These are phyloP conservation scores for Agaricus bisporus DNA, from an alignment of 768 basidiomycete species.

Conservation along the genomic window DNA sequence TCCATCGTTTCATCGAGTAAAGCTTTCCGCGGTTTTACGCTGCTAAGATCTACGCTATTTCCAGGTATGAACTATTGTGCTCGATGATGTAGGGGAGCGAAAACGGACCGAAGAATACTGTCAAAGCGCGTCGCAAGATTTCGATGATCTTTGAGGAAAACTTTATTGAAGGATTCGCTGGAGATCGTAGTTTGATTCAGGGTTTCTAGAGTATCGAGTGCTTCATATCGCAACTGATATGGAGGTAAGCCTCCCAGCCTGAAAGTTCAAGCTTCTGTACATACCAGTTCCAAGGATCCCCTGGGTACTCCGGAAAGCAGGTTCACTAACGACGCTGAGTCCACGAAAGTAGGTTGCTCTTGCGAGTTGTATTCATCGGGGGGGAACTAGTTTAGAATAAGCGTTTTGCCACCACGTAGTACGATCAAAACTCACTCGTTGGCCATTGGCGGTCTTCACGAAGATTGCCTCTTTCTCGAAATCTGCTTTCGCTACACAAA, in stretches of 20 bases:
- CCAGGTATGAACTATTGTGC: background rate
- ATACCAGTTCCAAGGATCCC: conserved; percentile 73
- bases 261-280: conserved; percentile 11
- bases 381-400: conserved; percentile 36
- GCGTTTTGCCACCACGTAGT: background rate
- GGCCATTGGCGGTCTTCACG: conserved; percentile 48
- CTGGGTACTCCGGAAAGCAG: conserved; percentile 69
- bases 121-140: conserved; percentile 69
- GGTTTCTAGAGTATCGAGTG: conserved; percentile 59
- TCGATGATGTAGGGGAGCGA: background rate
- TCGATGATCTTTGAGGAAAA: conserved; percentile 70
- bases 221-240: conserved; percentile 68
- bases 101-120: conserved; percentile 52
- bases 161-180: conserved; percentile 59
- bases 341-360: conserved; percentile 64
- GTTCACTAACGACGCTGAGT: conserved; percentile 73
- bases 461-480: conserved; percentile 53
- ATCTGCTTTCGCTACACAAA: conserved; percentile 58
- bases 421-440: conserved; percentile 36
- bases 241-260: background rate
- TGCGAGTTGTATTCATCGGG: conserved; percentile 49
- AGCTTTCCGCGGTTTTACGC: conserved; percentile 35
- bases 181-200: conserved; percentile 43
- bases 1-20: conserved; percentile 48
- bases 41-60: conserved; percentile 49